Base-by-base conservation (phyloP, 495 filamentous ascomycete genomes). In the Tirmania nivea region DNA sequence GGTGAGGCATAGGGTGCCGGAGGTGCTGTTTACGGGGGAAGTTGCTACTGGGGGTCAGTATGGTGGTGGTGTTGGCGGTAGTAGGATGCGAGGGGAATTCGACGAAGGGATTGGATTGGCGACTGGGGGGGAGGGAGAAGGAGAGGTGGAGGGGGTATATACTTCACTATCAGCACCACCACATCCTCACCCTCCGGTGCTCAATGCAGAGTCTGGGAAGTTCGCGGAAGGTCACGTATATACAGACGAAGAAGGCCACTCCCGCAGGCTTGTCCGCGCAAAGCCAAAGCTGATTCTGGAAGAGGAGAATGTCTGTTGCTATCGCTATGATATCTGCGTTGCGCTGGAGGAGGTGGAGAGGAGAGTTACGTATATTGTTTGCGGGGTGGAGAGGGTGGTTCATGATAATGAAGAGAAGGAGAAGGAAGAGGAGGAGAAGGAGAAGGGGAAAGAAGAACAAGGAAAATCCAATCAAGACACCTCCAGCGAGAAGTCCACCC, bases 291-390 rank as follows among this genome's bases (percentile, higher is more conserved):
- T 45, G 39, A 45, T 45, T 4, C 39, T 45, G 2, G 39, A 14
- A 20, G 54, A 59, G 35, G 35, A 19, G 1, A 48, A 48, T 21
- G 48, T 51, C 11, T 19, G 25, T 16, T 54, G 53, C 52, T 59
- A 42, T 35, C 52, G 59, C 8, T 60, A 51, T 54, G 47, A 14
- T 31, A 55, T 61, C 51, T 42, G 49, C 35, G 16, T 57, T 19
- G 36, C 8, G 19, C n/a, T 59, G 53, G 53, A 34, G 35, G 20
- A 3, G 4, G 31, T 56, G 19, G 57, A 61, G 37, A 51, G 52
- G 34, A 55, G 21, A 16, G 49, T 60, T 19, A 17, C 50, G 20
- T 60, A 59, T 48, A 47, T 11, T 34, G 19, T 60, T 20, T 48
- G 42, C 10, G 58, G 52, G 53, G 49, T 54, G 3, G 50, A 19